phyloP scores from a whole-genome alignment of 768 basidiomycete species.

The Leccinellum luteum region DNA sequence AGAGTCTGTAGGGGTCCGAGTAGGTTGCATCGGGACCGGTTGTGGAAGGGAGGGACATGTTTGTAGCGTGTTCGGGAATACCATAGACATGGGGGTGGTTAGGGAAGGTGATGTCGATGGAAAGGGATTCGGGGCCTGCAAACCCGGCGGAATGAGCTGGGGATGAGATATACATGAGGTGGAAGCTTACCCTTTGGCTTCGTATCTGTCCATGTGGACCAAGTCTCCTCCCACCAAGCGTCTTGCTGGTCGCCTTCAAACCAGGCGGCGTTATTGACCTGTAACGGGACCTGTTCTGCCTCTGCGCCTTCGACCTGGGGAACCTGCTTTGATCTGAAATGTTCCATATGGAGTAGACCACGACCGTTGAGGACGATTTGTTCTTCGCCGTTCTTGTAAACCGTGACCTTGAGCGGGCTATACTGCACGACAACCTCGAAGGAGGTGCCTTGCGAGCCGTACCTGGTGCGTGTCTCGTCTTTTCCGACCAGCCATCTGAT shows the following conservation, averaged over 20 bases:
- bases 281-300: constrained; percentile 51
- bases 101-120: constrained; percentile 91
- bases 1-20: constrained; percentile 91
- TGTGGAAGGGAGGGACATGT: constrained; percentile 85
- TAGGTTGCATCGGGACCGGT: constrained; percentile 74
- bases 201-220: constrained; percentile 81
- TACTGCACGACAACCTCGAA: constrained; percentile 69
- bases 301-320: constrained; percentile 39
- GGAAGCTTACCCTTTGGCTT: constrained; percentile 84
- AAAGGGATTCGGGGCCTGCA: constrained; percentile 92
- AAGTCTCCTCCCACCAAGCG: constrained; percentile 88
- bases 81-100: constrained; percentile 90
- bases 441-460: constrained; percentile 60
- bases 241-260: constrained; percentile 87
- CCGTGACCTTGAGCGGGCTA: constrained; percentile 70
- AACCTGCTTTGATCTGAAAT: constrained; percentile 73
- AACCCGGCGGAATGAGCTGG: constrained; percentile 5
- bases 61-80: constrained; percentile 94
- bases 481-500: constrained; percentile 67
- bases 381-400: constrained; percentile 71
- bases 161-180: not conserved
- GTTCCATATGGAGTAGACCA: constrained; percentile 95
- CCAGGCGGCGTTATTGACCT: constrained; percentile 62
- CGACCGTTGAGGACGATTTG: constrained; percentile 88
- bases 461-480: constrained; percentile 59